A percentile compares a stretch with the other conserved stretches of the same genome.
Conservation (phyloP, 2,329 filamentous ascomycete genomes). For the Hymenoscyphus salicellus region DNA sequence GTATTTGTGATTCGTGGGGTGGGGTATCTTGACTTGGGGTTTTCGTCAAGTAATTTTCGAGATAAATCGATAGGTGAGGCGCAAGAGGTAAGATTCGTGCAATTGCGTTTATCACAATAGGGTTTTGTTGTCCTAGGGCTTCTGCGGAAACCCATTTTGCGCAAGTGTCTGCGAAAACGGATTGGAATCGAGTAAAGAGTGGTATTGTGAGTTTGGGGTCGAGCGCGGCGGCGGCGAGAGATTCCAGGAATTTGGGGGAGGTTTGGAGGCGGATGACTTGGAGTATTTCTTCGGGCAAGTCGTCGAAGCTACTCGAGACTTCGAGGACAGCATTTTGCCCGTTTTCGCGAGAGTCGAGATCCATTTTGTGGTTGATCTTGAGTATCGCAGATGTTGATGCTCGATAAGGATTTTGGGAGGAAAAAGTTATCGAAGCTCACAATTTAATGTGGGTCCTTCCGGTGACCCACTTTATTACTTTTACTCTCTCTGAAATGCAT, state of each 20-base stretch:
- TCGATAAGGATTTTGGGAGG: constrained; percentile 7
- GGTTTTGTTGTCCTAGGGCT: constrained; percentile 19
- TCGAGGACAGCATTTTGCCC: constrained; percentile 55
- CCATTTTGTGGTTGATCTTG: constrained; percentile 43
- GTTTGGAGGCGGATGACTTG: constrained; percentile 62
- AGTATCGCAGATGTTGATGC: constrained; percentile 8
- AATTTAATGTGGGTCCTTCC: background rate
- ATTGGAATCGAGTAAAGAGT: constrained; percentile 72
- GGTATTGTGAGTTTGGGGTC: constrained; percentile 66
- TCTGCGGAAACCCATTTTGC: constrained; percentile 67
- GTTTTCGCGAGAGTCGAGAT: constrained; percentile 44
- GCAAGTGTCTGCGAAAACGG: constrained; percentile 76
- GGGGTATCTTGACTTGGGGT: constrained; percentile 31
- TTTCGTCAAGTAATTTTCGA: constrained; percentile 48
- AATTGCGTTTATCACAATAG: constrained; percentile 64
- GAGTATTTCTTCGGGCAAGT: constrained; percentile 68
- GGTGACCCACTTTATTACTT: background rate
- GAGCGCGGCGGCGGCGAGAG: constrained; percentile 67
- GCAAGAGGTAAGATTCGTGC: constrained; percentile 78
- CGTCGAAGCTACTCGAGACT: constrained; percentile 51
- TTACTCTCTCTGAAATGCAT: background rate
- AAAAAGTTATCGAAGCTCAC: constrained; percentile 2
- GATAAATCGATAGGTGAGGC: constrained; percentile 72
- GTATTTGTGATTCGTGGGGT: constrained; percentile 25
- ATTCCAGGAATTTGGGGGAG: constrained; percentile 66